Evolutionary conservation across 768 basidiomycete genomes (phyloP).

Genomic region (Lentinus tigrinus): DNA sequence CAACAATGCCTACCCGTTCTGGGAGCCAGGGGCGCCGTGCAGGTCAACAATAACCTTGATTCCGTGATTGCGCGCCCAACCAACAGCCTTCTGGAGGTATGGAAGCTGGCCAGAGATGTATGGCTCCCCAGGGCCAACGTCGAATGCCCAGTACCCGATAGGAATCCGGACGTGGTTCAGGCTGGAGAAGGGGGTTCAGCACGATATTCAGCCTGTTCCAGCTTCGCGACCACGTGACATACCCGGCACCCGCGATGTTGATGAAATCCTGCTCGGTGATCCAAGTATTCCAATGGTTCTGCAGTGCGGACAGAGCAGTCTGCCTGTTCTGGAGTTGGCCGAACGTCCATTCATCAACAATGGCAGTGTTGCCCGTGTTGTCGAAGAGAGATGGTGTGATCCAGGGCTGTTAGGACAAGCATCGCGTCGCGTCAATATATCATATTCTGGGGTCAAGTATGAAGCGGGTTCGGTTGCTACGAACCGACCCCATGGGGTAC

Average conservation of each 20-base stretch:
- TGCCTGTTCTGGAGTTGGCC: conserved; percentile 54
- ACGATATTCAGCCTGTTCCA: no score
- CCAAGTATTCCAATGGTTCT: conserved; percentile 70
- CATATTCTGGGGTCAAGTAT: no score
- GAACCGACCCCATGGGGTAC: background rate
- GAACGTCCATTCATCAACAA: conserved; percentile 81
- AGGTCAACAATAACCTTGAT: conserved; percentile 81
- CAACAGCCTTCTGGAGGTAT: conserved; percentile 63
- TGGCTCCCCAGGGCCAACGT: conserved; percentile 75
- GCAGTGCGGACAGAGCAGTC: conserved; percentile 50
- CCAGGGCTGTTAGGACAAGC: conserved; percentile 51
- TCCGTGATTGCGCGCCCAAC: conserved; percentile 67
- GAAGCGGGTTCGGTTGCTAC: background rate
- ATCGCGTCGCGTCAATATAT: conserved; percentile 1
- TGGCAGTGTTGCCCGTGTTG: conserved; percentile 51
- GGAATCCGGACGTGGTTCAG: conserved; percentile 83
- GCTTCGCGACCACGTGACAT: conserved; percentile 24
- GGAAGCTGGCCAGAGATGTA: conserved; percentile 75
- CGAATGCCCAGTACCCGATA: conserved; percentile 90
- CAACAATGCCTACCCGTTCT: conserved; percentile 57
- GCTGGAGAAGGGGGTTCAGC: conserved; percentile 25
- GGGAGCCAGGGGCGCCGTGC: conserved; percentile 75
- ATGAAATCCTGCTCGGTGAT: conserved; percentile 82
- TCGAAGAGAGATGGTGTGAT: conserved; percentile 78
- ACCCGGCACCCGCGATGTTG: conserved; percentile 76